Conservation (phyloP, 257 asterid species). For the Agastache rugosa region DNA sequence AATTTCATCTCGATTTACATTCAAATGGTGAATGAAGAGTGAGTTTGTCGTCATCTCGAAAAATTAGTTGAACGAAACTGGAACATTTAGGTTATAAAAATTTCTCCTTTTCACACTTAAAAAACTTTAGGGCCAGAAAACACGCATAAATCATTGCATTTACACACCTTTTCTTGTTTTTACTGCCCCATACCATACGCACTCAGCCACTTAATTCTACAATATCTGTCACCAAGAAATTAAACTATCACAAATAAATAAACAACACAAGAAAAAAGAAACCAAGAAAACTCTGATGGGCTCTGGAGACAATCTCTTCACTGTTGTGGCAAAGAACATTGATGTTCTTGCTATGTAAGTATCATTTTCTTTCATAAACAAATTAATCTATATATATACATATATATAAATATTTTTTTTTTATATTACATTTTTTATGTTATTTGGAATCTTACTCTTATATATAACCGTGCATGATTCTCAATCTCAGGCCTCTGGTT, state of each 20-base stretch:
- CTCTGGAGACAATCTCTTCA: constrained; percentile 70
- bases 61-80: no score
- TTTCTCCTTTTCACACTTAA: constrained; percentile 24
- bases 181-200: constrained; percentile 27
- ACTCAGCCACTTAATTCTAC: constrained; percentile 2
- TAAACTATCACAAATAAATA: background rate
- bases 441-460: background rate
- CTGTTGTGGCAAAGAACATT: constrained; percentile 80
- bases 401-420: background rate
- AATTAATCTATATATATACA: background rate
- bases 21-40: no score
- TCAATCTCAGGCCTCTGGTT: constrained; percentile 71
- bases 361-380: constrained; percentile 1
- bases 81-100: background rate
- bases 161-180: constrained; percentile 37
- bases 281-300: constrained; percentile 52
- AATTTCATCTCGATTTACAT: background rate
- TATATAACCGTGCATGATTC: background rate
- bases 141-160: constrained; percentile 45
- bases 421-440: background rate
- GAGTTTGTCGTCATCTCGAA: no score
- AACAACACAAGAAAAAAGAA: background rate
- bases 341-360: constrained; percentile 89
- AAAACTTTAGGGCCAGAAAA: constrained; percentile 44
- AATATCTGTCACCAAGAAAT: background rate